Evolutionary conservation across 306 rosid genomes (phyloP).

Genomic region (Trifolium subterraneum): DNA sequence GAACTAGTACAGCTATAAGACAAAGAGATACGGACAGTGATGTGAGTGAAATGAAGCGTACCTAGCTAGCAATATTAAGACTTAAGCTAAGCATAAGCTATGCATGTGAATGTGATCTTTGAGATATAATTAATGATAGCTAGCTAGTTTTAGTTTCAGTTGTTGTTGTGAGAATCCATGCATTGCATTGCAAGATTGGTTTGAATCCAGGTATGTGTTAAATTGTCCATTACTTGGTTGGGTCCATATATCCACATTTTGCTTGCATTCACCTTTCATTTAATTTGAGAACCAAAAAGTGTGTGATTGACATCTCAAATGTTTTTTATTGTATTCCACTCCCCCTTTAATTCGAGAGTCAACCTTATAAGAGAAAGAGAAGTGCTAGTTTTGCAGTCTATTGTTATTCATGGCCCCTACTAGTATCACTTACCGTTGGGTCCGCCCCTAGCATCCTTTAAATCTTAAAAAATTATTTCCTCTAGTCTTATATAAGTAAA

Average conservation of each 20-base stretch:
- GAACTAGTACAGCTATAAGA: conserved; percentile 35
- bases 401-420: not conserved
- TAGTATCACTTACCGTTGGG: too few relatives aligned
- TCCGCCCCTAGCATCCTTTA: too few relatives aligned
- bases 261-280: not conserved
- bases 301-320: conserved; percentile 34
- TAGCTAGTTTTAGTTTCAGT: conserved; percentile 47
- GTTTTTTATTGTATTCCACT: conserved; percentile 1
- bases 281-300: conserved; percentile 29
- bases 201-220: conserved; percentile 30
- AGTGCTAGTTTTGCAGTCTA: conserved; percentile 21
- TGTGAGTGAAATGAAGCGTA: conserved; percentile 46
- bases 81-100: conserved; percentile 20
- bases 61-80: conserved; percentile 37
- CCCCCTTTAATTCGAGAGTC: conserved; percentile 5
- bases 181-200: conserved; percentile 38
- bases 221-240: conserved; percentile 42
- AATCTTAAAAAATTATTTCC: too few relatives aligned
- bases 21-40: conserved; percentile 46
- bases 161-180: conserved; percentile 37
- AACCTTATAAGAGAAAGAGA: conserved; percentile 33
- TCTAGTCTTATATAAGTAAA: too few relatives aligned
- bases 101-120: conserved; percentile 13
- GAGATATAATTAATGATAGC: not conserved
- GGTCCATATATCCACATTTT: too few relatives aligned